These are phyloP conservation scores for Chiua virens DNA, from an alignment of 768 basidiomycete species.

Conservation along the genomic window DNA sequence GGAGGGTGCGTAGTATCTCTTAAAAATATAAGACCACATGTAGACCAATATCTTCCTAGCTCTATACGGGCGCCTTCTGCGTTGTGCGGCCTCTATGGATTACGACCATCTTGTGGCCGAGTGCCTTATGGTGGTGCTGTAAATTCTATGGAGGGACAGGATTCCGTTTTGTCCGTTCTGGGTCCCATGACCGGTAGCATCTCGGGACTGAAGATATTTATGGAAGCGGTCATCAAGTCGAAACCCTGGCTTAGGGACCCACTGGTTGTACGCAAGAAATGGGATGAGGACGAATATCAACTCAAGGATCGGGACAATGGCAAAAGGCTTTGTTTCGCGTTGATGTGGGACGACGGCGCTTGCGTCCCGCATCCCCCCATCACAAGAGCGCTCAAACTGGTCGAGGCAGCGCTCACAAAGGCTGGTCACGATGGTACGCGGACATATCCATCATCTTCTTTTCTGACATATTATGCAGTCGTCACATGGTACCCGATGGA, in stretches of 20 bases:
- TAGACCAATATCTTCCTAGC: conserved; percentile 31
- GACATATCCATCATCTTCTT: neutral
- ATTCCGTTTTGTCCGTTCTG: conserved; percentile 67
- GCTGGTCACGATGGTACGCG: conserved; percentile 65
- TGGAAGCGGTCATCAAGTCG: conserved; percentile 56
- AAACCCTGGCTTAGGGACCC: conserved; percentile 73
- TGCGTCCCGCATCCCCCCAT: conserved; percentile 66
- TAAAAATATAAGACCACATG: neutral
- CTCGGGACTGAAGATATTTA: conserved; percentile 63
- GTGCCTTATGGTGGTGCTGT: conserved; percentile 68
- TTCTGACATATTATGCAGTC: conserved; percentile 40
- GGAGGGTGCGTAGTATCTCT: conserved; percentile 54
- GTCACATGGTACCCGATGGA: conserved; percentile 66
- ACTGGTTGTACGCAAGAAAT: conserved; percentile 51
- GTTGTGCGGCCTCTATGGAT: conserved; percentile 68
- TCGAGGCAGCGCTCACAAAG: conserved; percentile 53
- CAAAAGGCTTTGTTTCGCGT: conserved; percentile 52
- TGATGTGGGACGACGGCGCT: conserved; percentile 69
- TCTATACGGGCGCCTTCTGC: conserved; percentile 71
- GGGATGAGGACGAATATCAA: conserved; percentile 59
- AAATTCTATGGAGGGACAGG: conserved; percentile 70
- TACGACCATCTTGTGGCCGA: conserved; percentile 68
- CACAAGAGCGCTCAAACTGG: conserved; percentile 53
- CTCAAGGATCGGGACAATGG: conserved; percentile 58
- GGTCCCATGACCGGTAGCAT: conserved; percentile 68